Evolutionary conservation across 352 stramenopile genomes (phyloP), one percentile per base, ranked within the genome.

Genomic region (Pseudoperonospora humuli): DNA sequence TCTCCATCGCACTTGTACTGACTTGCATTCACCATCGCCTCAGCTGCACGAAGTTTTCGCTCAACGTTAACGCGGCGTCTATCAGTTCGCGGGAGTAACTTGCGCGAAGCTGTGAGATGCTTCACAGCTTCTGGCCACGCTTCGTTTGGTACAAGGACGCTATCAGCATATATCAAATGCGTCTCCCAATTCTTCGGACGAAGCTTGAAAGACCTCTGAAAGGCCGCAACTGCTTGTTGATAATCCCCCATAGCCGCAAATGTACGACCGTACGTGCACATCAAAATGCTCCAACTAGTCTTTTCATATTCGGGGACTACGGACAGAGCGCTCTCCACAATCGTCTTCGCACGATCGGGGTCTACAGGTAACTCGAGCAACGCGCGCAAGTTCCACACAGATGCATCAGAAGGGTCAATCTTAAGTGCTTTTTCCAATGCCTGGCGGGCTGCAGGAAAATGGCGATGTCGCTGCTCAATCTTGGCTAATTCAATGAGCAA

Each of bases 101-200:
- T 80, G 32, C 60, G 58, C 5, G 78, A 75, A 20, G 76, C 74
- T 23, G 73, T 50, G 39, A 84, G 54, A 46, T 91, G 78, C 37
- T 84, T 86, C 34, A 74, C 58, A n/a, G 78, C 75, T 54, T 91
- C 78, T 5, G 41, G 54, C 71, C 68, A 84, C 11, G 71, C 75
- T n/a, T 76, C 67, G 45, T 88, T 87, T 19, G 79, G 79, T 31
- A 63, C 57, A 27, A 91, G 41, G 29, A 91, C 74, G 46, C 57
- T 76, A 45, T 91, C 78, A 24, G 79, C 76, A 50, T 90, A 88
- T 43, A 91, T 86, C 55, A 88, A 50, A 54, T 93, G 78, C 28
- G 81, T 91, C 58, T 89, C 75, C 53, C 67, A 84, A 58, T 91
- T 93, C 54, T 81, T 86, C 13, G 72, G 64, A 39, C 63, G 44